These are phyloP conservation scores for Boletus mariae DNA, from an alignment of 1,284 basidiomycete species.

Conservation along the genomic window DNA sequence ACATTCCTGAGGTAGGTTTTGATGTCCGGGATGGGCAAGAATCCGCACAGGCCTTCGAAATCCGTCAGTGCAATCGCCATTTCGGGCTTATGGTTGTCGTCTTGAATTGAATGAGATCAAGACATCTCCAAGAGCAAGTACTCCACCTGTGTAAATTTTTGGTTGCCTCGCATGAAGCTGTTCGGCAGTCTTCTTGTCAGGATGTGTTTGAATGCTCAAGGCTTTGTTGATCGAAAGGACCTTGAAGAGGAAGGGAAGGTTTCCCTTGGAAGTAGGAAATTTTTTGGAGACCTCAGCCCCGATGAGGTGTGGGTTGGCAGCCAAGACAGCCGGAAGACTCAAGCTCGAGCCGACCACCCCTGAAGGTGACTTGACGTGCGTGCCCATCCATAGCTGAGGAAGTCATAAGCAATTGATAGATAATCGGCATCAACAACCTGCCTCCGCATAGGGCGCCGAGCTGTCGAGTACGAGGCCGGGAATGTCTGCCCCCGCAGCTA, in stretches of 20 bases:
- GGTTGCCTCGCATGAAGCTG: slow-evolving; percentile 72
- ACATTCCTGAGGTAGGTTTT: slow-evolving; percentile 63
- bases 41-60: slow-evolving; percentile 91
- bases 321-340: slow-evolving; percentile 61
- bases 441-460: slow-evolving; percentile 54
- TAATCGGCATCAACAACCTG: slow-evolving; percentile 23
- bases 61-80: slow-evolving; percentile 95
- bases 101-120: slow-evolving; percentile 31
- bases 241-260: slow-evolving; percentile 92
- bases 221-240: slow-evolving; percentile 93
- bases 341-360: slow-evolving; percentile 45
- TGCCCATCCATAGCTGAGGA: slow-evolving; percentile 95
- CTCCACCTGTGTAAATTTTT: slow-evolving; percentile 84
- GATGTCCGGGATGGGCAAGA: slow-evolving; percentile 76
- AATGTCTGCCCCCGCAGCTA: slow-evolving; percentile 29
- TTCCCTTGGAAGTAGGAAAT: slow-evolving; percentile 62
- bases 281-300: slow-evolving; percentile 61
- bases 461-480: slow-evolving; percentile 46
- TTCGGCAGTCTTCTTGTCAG: slow-evolving; percentile 87
- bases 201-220: slow-evolving; percentile 95
- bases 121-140: background rate
- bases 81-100: slow-evolving; percentile 95
- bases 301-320: slow-evolving; percentile 64
- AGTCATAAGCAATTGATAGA: slow-evolving; percentile 2
- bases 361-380: slow-evolving; percentile 88